Conservation (phyloP, 2,329 filamentous ascomycete genomes). For the Claviceps monticola region DNA sequence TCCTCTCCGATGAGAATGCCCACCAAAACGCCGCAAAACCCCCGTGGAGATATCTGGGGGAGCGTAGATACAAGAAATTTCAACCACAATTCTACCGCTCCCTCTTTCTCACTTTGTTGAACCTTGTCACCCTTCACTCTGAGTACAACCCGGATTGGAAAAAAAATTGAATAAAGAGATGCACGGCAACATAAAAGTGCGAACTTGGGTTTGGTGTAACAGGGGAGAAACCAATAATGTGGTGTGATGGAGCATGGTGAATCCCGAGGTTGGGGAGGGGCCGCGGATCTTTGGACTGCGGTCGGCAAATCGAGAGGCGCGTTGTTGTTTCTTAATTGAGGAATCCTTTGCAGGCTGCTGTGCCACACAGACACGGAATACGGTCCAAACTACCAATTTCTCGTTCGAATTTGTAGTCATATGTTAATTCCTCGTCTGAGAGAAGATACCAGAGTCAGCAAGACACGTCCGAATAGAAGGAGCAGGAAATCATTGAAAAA, state of each 20-base stretch:
- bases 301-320: background rate
- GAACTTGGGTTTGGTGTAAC: background rate
- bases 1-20: conserved; percentile 3
- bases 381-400: conserved; percentile 90
- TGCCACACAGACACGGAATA: conserved; percentile 94
- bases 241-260: background rate
- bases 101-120: too few relatives aligned
- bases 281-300: too few relatives aligned
- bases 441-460: conserved; percentile 2
- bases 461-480: background rate
- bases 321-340: conserved; percentile 56
- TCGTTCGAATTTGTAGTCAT: conserved; percentile 99
- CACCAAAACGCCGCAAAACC: conserved; percentile 6
- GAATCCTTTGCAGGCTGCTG: conserved; percentile 93
- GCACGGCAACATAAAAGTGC: background rate
- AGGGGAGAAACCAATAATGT: background rate
- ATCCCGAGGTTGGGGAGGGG: too few relatives aligned
- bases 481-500: background rate
- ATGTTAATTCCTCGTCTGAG: conserved; percentile 93
- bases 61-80: background rate
- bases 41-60: background rate
- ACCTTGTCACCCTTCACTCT: too few relatives aligned
- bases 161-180: background rate
- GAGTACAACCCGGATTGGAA: too few relatives aligned
- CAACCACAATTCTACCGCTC: too few relatives aligned